These are phyloP conservation scores for Decorospora gaudefroyi DNA, from an alignment of 2,329 filamentous ascomycete genomes.

Conservation along the genomic window DNA sequence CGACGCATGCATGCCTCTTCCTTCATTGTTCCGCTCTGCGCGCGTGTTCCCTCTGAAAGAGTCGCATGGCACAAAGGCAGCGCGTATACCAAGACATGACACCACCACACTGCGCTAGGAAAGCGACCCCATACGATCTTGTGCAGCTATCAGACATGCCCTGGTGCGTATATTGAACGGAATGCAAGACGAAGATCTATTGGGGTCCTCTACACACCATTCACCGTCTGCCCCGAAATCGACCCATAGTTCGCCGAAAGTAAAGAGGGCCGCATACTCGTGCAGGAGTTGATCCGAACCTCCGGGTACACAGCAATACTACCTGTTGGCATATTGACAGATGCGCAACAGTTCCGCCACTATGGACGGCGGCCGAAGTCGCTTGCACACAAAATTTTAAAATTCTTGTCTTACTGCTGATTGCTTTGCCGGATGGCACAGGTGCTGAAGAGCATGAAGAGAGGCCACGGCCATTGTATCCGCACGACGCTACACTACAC, in stretches of 20 bases:
- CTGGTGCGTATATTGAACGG: not conserved
- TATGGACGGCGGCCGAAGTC: not conserved
- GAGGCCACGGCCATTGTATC: too few relatives aligned
- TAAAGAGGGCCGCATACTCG: too few relatives aligned
- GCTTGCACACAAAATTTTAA: conserved; percentile 1
- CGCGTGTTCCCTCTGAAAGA: conserved; percentile 1
- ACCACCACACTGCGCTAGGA: conserved; percentile 3
- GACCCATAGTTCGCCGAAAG: conserved; percentile 5
- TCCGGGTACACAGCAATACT: conserved; percentile 1
- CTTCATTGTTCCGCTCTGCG: not conserved
- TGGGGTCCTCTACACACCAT: conserved; percentile 14
- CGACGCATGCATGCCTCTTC: conserved; percentile 4
- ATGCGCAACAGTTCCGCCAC: not conserved
- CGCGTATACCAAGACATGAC: conserved; percentile 11
- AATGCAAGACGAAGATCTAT: conserved; percentile 5
- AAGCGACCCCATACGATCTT: conserved; percentile 3
- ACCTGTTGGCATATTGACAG: not conserved
- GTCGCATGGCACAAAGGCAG: conserved; percentile 6
- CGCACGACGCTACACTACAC: too few relatives aligned
- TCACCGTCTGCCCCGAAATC: conserved; percentile 6
- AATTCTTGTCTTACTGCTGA: conserved; percentile 1
- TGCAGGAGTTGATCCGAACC: too few relatives aligned
- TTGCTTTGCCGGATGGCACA: too few relatives aligned
- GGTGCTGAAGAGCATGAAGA: too few relatives aligned
- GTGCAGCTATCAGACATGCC: not conserved